Evolutionary conservation across 257 asterid species (phyloP).

Genomic region (Lavandula angustifolia): DNA sequence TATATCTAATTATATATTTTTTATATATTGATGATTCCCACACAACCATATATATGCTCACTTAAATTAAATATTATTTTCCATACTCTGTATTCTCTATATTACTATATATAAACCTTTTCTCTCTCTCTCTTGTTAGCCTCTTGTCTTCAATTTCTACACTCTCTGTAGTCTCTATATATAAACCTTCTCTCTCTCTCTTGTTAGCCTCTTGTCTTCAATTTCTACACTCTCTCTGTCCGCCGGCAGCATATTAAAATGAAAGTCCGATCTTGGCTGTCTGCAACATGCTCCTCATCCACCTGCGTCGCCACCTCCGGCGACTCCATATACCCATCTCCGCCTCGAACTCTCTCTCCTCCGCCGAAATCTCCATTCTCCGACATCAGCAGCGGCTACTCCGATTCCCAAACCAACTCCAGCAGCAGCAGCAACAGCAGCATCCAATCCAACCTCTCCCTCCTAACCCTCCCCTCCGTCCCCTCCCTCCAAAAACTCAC

Average conservation of each 20-base stretch:
- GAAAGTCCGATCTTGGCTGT: slow-evolving; percentile 61
- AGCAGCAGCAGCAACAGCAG: slow-evolving; percentile 35
- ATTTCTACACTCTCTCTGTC: slow-evolving; percentile 25
- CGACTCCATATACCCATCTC: slow-evolving; percentile 26
- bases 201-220: not conserved
- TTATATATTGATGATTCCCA: too few relatives aligned
- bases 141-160: not conserved
- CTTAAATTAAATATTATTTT: not conserved
- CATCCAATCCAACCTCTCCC: slow-evolving; percentile 66
- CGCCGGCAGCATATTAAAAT: slow-evolving; percentile 34
- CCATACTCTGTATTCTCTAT: not conserved
- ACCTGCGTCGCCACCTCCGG: slow-evolving; percentile 36
- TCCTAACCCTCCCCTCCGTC: slow-evolving; percentile 72
- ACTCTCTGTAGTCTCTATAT: not conserved
- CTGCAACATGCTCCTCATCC: slow-evolving; percentile 57
- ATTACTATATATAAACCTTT: slow-evolving; percentile 11
- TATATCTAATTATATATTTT: too few relatives aligned
- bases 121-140: slow-evolving; percentile 3
- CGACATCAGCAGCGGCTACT: slow-evolving; percentile 41
- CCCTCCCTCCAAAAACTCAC: slow-evolving; percentile 69
- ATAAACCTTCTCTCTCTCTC: slow-evolving; percentile 17
- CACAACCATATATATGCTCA: too few relatives aligned
- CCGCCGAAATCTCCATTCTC: slow-evolving; percentile 38
- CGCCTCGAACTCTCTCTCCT: too few relatives aligned
- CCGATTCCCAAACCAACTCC: slow-evolving; percentile 39